These are phyloP conservation scores for Bipolaris cookei DNA, from an alignment of 2,329 filamentous ascomycete genomes.

Conservation along the genomic window DNA sequence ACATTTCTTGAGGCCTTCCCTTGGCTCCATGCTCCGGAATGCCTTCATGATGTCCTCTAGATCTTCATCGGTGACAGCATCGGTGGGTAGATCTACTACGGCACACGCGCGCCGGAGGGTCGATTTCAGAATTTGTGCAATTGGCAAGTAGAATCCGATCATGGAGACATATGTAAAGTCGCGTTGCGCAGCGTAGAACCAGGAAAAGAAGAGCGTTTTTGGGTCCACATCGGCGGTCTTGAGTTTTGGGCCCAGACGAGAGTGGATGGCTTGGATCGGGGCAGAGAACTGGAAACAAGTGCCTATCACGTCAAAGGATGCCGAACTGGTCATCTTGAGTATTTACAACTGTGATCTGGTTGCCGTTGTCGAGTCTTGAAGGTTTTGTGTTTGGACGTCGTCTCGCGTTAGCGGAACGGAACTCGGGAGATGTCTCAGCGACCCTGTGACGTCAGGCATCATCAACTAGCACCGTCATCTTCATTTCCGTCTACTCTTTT, in stretches of 20 bases:
- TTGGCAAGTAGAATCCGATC: constrained; percentile 26
- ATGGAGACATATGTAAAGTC: constrained; percentile 37
- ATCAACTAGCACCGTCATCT: neutral
- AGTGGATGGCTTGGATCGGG: constrained; percentile 28
- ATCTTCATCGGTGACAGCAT: constrained; percentile 27
- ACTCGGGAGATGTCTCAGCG: neutral
- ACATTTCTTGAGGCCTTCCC: constrained; percentile 29
- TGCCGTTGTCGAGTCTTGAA: neutral
- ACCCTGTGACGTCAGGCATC: constrained; percentile 13
- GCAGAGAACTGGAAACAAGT: constrained; percentile 32
- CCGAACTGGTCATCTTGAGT: constrained; percentile 24
- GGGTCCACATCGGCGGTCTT: constrained; percentile 20
- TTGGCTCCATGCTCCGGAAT: constrained; percentile 30
- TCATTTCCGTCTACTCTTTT: neutral
- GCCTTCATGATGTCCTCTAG: constrained; percentile 28
- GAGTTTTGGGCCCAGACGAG: constrained; percentile 23
- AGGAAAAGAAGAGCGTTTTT: constrained; percentile 36
- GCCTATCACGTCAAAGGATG: constrained; percentile 37
- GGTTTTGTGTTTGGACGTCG: neutral
- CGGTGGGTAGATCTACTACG: constrained; percentile 26
- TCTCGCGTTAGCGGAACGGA: constrained; percentile 1
- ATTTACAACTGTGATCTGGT: neutral
- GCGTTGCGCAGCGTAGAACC: constrained; percentile 38
- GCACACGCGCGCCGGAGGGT: constrained; percentile 31
- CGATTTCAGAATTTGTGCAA: constrained; percentile 27